phyloP scores from a whole-genome alignment of 106 monocot genomes.

The Platanthera guangdongensis region DNA sequence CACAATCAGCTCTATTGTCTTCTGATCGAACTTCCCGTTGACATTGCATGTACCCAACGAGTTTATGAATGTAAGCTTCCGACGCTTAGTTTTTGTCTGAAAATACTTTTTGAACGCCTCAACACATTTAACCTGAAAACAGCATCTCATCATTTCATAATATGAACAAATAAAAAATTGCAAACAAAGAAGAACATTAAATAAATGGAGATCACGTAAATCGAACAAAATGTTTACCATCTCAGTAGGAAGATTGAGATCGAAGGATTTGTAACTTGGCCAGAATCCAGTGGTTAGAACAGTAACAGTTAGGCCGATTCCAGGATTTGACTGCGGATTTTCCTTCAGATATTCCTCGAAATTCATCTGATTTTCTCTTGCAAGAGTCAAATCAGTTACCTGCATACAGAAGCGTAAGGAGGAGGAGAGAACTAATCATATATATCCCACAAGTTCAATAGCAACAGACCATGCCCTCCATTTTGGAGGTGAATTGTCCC shows the following conservation, averaged over 20 bases:
- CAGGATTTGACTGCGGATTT: conserved; percentile 48
- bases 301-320: conserved; percentile 80
- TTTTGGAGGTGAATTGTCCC: conserved; percentile 76
- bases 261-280: conserved; percentile 91
- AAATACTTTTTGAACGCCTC: conserved; percentile 79
- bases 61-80: conserved; percentile 71
- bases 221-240: conserved; percentile 36
- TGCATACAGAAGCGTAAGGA: conserved; percentile 13
- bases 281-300: conserved; percentile 94
- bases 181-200: not conserved
- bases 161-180: not conserved
- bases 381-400: conserved; percentile 90
- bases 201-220: not conserved
- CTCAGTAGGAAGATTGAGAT: conserved; percentile 87
- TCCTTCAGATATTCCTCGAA: conserved; percentile 75
- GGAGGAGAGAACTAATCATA: not conserved
- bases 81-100: conserved; percentile 85
- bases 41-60: conserved; percentile 82
- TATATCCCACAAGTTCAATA: not conserved
- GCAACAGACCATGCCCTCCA: conserved; percentile 71
- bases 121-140: conserved; percentile 49
- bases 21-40: conserved; percentile 74
- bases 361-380: conserved; percentile 69
- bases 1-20: conserved; percentile 75
- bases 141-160: not conserved